Conservation (phyloP, 2,329 filamentous ascomycete species). For the Colletotrichum destructivum region DNA sequence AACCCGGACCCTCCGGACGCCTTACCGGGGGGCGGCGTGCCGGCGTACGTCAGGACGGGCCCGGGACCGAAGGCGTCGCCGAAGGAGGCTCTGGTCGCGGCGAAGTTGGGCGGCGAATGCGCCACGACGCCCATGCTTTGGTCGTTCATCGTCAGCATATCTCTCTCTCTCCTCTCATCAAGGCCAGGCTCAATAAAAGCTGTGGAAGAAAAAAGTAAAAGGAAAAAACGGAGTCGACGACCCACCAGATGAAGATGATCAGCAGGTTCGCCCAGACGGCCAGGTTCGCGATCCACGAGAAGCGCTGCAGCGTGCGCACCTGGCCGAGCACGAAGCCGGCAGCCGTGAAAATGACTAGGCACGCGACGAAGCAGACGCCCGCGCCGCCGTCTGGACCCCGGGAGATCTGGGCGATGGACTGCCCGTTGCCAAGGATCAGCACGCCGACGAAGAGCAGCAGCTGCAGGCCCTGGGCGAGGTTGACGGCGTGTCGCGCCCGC, state of each 20-base stretch:
- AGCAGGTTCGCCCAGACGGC: conserved; percentile 70
- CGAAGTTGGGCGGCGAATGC: conserved; percentile 65
- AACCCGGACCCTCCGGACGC: conserved; percentile 61
- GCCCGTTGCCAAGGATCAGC: conserved; percentile 67
- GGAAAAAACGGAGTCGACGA: not conserved
- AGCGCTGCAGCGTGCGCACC: conserved; percentile 68
- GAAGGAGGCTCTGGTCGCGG: conserved; percentile 49
- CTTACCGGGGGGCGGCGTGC: conserved; percentile 56
- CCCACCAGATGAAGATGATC: conserved; percentile 64
- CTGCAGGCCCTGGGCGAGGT: conserved; percentile 63
- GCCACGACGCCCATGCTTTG: conserved; percentile 66
- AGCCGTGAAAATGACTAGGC: conserved; percentile 64
- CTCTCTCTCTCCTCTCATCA: too few relatives aligned
- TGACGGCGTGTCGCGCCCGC: conserved; percentile 61
- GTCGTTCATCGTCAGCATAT: not conserved
- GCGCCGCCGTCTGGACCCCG: conserved; percentile 49
- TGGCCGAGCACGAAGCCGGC: conserved; percentile 68
- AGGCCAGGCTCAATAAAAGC: too few relatives aligned
- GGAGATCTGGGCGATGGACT: conserved; percentile 68
- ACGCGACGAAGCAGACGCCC: conserved; percentile 67
- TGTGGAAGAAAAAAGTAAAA: too few relatives aligned
- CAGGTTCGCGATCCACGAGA: conserved; percentile 69
- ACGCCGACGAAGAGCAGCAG: conserved; percentile 67
- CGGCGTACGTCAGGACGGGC: conserved; percentile 51
- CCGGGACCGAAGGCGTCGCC: conserved; percentile 48